A percentile compares a stretch with the other conserved stretches of the same genome.
Evolutionary conservation across 352 stramenopile genomes (phyloP).

Genomic region (Pythium aquatile): DNA sequence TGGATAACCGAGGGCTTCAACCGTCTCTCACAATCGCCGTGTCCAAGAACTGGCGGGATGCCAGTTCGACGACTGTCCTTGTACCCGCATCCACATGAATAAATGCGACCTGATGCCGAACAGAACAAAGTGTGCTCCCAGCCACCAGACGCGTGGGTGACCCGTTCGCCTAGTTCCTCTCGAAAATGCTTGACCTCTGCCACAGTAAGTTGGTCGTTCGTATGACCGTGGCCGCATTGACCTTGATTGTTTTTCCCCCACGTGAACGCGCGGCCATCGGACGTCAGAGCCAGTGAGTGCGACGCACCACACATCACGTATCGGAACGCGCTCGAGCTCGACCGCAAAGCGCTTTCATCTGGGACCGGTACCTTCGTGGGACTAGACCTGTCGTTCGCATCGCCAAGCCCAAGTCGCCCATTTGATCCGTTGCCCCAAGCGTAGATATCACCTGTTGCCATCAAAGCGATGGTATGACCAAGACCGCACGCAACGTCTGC

Average conservation of each 20-base stretch:
- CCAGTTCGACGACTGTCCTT: constrained; percentile 80
- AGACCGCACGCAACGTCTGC: constrained; percentile 60
- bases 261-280: constrained; percentile 47
- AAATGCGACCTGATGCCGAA: constrained; percentile 58
- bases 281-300: constrained; percentile 67
- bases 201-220: constrained; percentile 62
- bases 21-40: constrained; percentile 66
- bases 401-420: constrained; percentile 72
- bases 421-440: constrained; percentile 87
- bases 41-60: constrained; percentile 76
- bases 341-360: constrained; percentile 11
- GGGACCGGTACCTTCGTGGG: constrained; percentile 36
- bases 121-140: constrained; percentile 86
- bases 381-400: constrained; percentile 66
- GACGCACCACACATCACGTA: constrained; percentile 66
- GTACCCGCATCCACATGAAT: constrained; percentile 77
- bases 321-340: constrained; percentile 7
- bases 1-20: constrained; percentile 59
- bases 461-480: constrained; percentile 62
- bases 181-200: constrained; percentile 57
- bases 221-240: constrained; percentile 77
- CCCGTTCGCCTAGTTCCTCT: constrained; percentile 42
- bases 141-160: constrained; percentile 58
- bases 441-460: constrained; percentile 65
- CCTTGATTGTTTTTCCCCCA: constrained; percentile 90